Conservation (phyloP, 2,329 filamentous ascomycete species). For the Apiospora koreana region DNA sequence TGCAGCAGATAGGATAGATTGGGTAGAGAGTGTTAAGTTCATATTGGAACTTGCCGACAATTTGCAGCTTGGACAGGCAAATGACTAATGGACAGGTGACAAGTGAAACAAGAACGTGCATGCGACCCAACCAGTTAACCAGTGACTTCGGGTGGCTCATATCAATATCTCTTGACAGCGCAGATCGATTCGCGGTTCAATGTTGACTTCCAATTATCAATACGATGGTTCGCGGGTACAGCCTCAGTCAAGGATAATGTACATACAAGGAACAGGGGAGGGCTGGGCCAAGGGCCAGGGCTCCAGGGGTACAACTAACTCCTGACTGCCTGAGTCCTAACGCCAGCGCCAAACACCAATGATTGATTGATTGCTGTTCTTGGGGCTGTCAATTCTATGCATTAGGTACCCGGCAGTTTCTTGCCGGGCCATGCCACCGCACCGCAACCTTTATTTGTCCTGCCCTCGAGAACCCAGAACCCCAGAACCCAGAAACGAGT, state of each 20-base stretch:
- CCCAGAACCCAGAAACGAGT: background rate
- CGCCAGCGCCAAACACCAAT: background rate
- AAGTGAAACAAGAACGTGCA: slow-evolving; percentile 1
- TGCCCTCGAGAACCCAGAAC: background rate
- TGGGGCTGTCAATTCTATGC: background rate
- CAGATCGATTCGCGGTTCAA: background rate
- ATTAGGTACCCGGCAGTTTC: background rate
- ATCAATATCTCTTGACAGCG: background rate
- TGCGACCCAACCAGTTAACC: background rate
- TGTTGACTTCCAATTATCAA: background rate
- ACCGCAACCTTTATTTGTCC: background rate
- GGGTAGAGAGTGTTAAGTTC: too few species aligned
- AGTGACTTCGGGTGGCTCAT: background rate
- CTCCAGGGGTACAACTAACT: background rate
- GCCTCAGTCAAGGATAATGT: background rate
- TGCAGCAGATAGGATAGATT: background rate
- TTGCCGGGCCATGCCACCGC: background rate
- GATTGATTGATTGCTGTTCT: background rate
- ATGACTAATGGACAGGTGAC: background rate
- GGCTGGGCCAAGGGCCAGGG: too few species aligned
- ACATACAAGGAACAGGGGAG: background rate
- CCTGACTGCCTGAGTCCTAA: too few species aligned
- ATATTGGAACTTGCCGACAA: too few species aligned
- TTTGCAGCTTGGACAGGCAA: background rate
- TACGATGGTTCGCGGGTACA: slow-evolving; percentile 1